Conservation (phyloP, 108 stramenopile genomes). For the Pseudonitzschia multistriata region DNA sequence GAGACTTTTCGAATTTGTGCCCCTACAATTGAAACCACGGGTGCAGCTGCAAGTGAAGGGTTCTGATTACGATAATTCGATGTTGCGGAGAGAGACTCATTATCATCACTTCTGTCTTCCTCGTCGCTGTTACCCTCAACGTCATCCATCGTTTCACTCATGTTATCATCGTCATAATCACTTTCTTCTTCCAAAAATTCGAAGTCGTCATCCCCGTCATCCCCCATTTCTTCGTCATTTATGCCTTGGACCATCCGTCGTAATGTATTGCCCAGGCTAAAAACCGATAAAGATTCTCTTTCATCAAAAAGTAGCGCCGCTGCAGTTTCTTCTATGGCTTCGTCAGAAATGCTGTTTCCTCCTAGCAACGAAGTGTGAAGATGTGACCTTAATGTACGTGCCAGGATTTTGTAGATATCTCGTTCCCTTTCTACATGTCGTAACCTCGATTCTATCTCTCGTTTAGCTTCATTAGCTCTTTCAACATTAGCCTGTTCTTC, state of each 20-base stretch:
- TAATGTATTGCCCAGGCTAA: conserved; percentile 20
- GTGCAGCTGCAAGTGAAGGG: background rate
- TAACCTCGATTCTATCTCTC: conserved; percentile 54
- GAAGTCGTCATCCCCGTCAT: conserved; percentile 36
- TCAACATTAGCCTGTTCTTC: conserved; percentile 65
- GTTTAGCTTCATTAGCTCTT: conserved; percentile 52
- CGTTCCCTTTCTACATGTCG: conserved; percentile 44
- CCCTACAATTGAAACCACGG: background rate
- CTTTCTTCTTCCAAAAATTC: background rate
- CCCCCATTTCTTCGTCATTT: conserved; percentile 32
- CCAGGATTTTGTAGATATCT: conserved; percentile 62
- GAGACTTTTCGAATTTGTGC: conserved; percentile 14
- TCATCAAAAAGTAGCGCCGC: conserved; percentile 31
- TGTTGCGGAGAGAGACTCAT: conserved; percentile 16
- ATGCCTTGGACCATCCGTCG: conserved; percentile 22
- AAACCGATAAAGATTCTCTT: conserved; percentile 13
- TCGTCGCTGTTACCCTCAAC: conserved; percentile 28
- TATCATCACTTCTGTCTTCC: conserved; percentile 28
- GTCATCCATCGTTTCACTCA: conserved; percentile 14
- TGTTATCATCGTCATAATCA: background rate
- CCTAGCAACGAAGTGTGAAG: conserved; percentile 36
- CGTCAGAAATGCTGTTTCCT: conserved; percentile 19
- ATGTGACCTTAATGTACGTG: conserved; percentile 65
- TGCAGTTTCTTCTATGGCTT: conserved; percentile 29
- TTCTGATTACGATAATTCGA: background rate